Base-by-base conservation (phyloP, 2,329 filamentous ascomycete genomes). In the Pestalotiopsis fici region DNA sequence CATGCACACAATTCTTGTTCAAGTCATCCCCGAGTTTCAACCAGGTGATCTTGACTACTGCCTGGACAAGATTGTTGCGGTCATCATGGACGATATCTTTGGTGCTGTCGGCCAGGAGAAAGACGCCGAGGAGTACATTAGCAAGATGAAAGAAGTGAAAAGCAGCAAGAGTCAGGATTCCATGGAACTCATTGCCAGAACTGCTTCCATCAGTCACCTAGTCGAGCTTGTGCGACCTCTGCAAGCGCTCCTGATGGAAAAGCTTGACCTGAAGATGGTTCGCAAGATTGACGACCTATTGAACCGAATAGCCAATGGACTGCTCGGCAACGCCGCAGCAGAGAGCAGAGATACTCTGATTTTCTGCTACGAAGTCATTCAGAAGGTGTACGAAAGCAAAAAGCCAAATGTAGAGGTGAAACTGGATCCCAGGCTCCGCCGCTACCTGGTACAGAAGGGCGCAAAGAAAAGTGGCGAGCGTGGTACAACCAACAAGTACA, bases 1-100 rank as follows among this genome's bases (percentile, higher is more conserved):
- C 0, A 88, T 99, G 77, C 96, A 99, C 80, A 93, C 94, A 0
- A 93, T 99, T 63, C 83, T 99, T 23, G 89, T 98, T 12, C 87
- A 89, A 4, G 89, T 91, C 9, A 89, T 91, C 12, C 91, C 93
- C 11, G 85, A 88, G 2, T 92, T 94, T 74, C 84, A 89, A 54
- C 90, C 94, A 21, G 96, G 97, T 27, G 94, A 95, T 72, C 83
- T 99, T 35, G 94, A 99, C 75, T 95, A 98, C 76, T 97, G 95
- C 75, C 83, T 98, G 9, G 83, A 87, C 3, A 86, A 91, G 12
- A 90, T 98, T 56, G 90, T 97, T 59, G 87, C 89, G 1, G 89
- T 99, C 56, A 91, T 98, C 70, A 96, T 99, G 93, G 96, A 99
- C 75, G 97, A 99, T 76, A 96, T 97, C 13, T 99, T 99, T 76